Evolutionary conservation across 208 protist species (phyloP), one percentile per base, ranked within the genome.

Genomic region (Novymonas esmeraldas): DNA sequence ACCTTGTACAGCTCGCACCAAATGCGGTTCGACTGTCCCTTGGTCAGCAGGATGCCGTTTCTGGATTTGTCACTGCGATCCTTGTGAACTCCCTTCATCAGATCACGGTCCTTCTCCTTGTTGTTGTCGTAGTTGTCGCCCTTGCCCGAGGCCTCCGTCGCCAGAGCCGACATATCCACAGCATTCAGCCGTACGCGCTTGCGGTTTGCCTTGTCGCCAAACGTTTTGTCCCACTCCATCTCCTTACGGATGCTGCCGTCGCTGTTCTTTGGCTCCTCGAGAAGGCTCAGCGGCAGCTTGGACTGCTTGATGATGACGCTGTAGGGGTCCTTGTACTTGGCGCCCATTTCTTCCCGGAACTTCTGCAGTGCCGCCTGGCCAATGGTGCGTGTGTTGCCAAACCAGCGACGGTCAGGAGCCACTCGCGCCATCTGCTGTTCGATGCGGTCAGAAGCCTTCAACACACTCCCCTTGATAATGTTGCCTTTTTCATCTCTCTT

Each of bases 1-100:
- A 99, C 98, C 66, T 99, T 99, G 87, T 99, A 99, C 24, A 99
- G 83, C 82, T 99, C 99, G 34, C 91, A 93, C 98, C 98, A 99
- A 87, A 99, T 99, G 58, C 99, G 85, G 51, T 98, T 98, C 0
- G 98, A 99, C 75, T 99, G 98, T 42, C 98, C 99, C 76, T 99
- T 99, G 24, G 92, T 88, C 62, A 99, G 98, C 44, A 99, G 89
- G 52, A 91, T 77, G 38, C 95, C 81, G 60, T 95, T 87, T 64
- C 95, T 90, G 28, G 81, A 80, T 67, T 90, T 90, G 79, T 97
- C 95, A 7, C 81, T 70, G 39, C 82, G 76, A 50, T 92, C 82
- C 34, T 68, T 78, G 39, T 73, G 50, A 42, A 70, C 42, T 13
- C 60, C 61, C 20, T 78, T 89, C 44, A 90, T 69, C 45, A 93